These are phyloP conservation scores for Dactylis glomerata DNA, from an alignment of 176 grass and related monocot genomes.

Conservation along the genomic window DNA sequence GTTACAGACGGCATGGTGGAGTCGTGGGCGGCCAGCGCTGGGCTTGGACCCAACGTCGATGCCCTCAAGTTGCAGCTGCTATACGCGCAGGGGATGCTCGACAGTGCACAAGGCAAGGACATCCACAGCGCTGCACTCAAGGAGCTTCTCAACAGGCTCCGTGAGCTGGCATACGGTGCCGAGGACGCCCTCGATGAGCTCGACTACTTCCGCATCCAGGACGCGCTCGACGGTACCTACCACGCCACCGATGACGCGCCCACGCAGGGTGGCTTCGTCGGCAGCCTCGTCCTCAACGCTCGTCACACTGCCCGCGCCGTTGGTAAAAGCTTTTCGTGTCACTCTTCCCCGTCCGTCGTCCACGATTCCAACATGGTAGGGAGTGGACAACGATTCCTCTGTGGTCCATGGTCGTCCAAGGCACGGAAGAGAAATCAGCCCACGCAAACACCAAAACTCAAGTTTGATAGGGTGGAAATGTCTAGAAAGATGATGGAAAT, in stretches of 20 bases:
- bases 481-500: neutral
- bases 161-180: neutral
- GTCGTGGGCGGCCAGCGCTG: neutral
- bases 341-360: neutral
- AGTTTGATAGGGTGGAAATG: neutral
- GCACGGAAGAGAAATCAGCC: neutral
- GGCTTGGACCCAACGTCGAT: neutral
- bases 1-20: neutral
- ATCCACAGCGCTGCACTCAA: neutral
- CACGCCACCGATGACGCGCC: neutral
- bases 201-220: neutral
- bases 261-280: neutral
- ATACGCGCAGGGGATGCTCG: neutral
- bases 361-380: neutral
- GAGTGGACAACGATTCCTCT: neutral
- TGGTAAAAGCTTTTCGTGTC: neutral
- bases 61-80: neutral
- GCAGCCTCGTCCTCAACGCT: neutral
- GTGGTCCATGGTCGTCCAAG: neutral
- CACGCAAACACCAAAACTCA: neutral
- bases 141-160: neutral
- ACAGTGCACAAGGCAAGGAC: neutral
- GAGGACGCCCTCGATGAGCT: neutral
- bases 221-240: neutral
- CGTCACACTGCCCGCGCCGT: neutral